Percentiles rank a stretch among this genome's conserved stretches.
These are phyloP conservation scores for Phytophthora litchii DNA, from an alignment of 352 stramenopile species.

Conservation along the genomic window DNA sequence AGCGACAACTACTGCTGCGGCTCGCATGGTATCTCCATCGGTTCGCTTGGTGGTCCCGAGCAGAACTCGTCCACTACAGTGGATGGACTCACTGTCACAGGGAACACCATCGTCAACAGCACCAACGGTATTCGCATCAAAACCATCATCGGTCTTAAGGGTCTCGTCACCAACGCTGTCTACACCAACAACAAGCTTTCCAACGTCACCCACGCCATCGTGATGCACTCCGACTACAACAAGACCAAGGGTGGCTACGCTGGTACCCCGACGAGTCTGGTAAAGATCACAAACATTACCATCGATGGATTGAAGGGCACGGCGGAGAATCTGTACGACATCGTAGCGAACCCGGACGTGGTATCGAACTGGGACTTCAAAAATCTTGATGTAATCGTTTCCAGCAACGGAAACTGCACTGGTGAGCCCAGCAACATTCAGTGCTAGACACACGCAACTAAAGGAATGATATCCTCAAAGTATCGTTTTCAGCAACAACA, in stretches of 20 bases:
- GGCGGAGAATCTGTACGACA: constrained; percentile 26
- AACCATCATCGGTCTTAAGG: constrained; percentile 23
- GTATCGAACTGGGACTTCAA: constrained; percentile 33
- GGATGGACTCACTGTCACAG: constrained; percentile 19
- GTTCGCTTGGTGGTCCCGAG: constrained; percentile 13
- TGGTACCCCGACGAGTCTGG: constrained; percentile 20
- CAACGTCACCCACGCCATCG: constrained; percentile 26
- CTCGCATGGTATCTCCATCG: constrained; percentile 32
- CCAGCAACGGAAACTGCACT: constrained; percentile 24
- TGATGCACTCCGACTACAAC: constrained; percentile 26
- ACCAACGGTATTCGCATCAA: constrained; percentile 35
- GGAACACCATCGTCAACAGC: constrained; percentile 34
- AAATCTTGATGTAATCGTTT: constrained; percentile 14
- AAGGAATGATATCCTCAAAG: too few species aligned
- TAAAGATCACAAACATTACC: constrained; percentile 30
- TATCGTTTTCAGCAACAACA: too few species aligned
- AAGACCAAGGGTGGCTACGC: constrained; percentile 33
- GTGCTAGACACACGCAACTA: constrained; percentile 8
- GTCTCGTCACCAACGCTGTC: constrained; percentile 20
- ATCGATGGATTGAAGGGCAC: constrained; percentile 28
- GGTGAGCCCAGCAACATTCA: constrained; percentile 22
- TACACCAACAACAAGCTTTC: constrained; percentile 28
- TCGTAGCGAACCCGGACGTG: constrained; percentile 28
- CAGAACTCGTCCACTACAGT: constrained; percentile 19
- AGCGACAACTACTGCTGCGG: constrained; percentile 23